These are phyloP conservation scores for Pezicula radicicola DNA, from an alignment of 2,329 filamentous ascomycete genomes.

Conservation along the genomic window DNA sequence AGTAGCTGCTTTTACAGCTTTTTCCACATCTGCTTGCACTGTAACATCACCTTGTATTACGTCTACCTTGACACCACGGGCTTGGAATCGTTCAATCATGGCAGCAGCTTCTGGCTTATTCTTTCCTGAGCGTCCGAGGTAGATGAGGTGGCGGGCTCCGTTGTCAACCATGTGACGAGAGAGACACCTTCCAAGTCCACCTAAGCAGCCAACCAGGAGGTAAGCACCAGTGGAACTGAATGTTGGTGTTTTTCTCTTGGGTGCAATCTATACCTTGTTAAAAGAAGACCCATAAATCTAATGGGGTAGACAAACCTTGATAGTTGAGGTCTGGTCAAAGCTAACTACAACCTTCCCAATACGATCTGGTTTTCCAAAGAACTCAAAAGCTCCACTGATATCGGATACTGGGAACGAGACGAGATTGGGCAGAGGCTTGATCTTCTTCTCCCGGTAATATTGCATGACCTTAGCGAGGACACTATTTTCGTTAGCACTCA, in stretches of 20 bases:
- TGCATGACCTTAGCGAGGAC: neutral
- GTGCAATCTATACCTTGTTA: neutral
- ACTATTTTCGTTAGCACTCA: neutral
- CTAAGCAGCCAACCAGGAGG: slow-evolving; percentile 14
- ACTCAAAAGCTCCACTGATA: neutral
- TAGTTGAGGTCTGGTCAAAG: neutral
- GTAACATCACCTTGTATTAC: slow-evolving; percentile 46
- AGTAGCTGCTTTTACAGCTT: neutral
- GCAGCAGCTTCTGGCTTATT: neutral
- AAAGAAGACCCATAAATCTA: neutral
- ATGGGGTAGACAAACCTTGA: neutral
- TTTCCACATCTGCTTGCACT: slow-evolving; percentile 21
- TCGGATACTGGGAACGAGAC: neutral
- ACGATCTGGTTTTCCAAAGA: neutral
- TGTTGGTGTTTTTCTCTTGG: neutral
- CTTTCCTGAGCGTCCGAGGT: slow-evolving; percentile 4
- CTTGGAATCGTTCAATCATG: neutral
- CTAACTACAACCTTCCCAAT: neutral
- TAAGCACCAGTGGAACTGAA: neutral
- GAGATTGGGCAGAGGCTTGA: neutral
- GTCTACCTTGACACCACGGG: slow-evolving; percentile 35
- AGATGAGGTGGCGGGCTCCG: slow-evolving; percentile 17
- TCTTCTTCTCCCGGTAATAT: neutral
- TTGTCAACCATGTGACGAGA: slow-evolving; percentile 5
- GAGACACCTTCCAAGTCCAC: slow-evolving; percentile 13